Percentiles rank a stretch among this genome's conserved stretches.
phyloP scores from a whole-genome alignment of 2,329 filamentous ascomycete genomes.

The Metarhizium album region DNA sequence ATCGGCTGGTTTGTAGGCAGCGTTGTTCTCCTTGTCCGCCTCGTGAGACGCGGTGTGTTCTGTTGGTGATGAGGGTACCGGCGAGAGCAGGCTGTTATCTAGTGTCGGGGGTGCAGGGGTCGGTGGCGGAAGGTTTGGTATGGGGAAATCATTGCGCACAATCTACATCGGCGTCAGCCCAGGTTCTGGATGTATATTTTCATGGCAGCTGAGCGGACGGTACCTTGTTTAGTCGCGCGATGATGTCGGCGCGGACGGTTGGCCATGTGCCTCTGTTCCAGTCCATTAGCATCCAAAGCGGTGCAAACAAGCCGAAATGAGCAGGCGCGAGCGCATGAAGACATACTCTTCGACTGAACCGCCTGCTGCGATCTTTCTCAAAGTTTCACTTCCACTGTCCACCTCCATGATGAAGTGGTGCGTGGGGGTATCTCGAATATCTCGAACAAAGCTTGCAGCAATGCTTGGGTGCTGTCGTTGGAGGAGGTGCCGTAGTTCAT shows the following conservation, averaged over 20 bases:
- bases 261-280: conserved; percentile 56
- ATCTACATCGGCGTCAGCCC: conserved; percentile 41
- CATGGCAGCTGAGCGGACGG: conserved; percentile 1
- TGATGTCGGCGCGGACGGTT: conserved; percentile 50
- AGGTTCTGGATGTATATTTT: not conserved
- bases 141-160: conserved; percentile 63
- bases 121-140: conserved; percentile 44
- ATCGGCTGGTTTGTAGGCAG: conserved; percentile 26
- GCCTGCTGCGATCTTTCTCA: conserved; percentile 39
- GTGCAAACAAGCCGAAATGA: conserved; percentile 11
- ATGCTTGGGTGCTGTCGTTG: too few species aligned
- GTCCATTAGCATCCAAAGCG: conserved; percentile 15
- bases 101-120: conserved; percentile 15
- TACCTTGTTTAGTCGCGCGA: conserved; percentile 57
- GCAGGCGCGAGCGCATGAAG: not conserved
- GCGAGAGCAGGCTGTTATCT: conserved; percentile 26
- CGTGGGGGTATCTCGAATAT: conserved; percentile 3
- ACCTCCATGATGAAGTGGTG: conserved; percentile 37
- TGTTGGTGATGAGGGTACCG: conserved; percentile 33
- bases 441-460: too few species aligned
- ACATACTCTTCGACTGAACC: conserved; percentile 46
- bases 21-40: conserved; percentile 59
- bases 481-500: too few species aligned
- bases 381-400: conserved; percentile 39
- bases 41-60: conserved; percentile 39